Evolutionary conservation across 768 basidiomycete species (phyloP).

Genomic region (Mycena galericulata): DNA sequence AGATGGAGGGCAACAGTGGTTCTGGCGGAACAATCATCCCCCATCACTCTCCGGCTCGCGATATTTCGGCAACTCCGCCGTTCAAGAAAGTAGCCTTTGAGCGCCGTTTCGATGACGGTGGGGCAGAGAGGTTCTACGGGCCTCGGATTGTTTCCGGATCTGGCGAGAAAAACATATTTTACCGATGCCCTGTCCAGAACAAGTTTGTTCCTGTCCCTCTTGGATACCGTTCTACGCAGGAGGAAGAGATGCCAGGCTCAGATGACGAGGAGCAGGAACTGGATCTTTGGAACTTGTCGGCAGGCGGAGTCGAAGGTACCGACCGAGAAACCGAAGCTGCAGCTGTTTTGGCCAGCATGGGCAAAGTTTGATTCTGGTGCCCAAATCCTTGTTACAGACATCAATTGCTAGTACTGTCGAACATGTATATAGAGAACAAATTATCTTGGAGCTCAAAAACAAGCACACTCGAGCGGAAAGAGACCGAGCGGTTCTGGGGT

Average conservation of each 20-base stretch:
- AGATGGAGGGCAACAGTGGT: background rate
- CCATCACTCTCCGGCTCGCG: too few species aligned
- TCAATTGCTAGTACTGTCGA: background rate
- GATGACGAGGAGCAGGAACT: background rate
- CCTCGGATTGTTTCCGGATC: background rate
- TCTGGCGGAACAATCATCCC: background rate
- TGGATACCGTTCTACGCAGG: background rate
- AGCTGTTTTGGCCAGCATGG: background rate
- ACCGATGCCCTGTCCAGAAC: background rate
- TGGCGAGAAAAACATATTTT: background rate
- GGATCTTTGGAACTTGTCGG: background rate
- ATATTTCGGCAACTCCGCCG: background rate
- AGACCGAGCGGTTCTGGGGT: too few species aligned
- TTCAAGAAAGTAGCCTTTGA: constrained; percentile 10
- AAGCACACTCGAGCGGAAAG: too few species aligned
- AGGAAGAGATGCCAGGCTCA: background rate
- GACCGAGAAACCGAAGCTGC: background rate
- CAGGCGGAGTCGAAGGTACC: background rate
- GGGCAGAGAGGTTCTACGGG: constrained; percentile 7
- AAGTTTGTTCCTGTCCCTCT: constrained; percentile 5
- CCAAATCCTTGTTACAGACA: background rate
- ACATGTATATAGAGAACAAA: background rate
- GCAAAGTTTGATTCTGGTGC: background rate
- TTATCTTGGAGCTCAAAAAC: too few species aligned
- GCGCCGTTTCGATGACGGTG: background rate